phyloP scores from a whole-genome alignment of 1,284 basidiomycete species.

The Boletellus deceptivus region DNA sequence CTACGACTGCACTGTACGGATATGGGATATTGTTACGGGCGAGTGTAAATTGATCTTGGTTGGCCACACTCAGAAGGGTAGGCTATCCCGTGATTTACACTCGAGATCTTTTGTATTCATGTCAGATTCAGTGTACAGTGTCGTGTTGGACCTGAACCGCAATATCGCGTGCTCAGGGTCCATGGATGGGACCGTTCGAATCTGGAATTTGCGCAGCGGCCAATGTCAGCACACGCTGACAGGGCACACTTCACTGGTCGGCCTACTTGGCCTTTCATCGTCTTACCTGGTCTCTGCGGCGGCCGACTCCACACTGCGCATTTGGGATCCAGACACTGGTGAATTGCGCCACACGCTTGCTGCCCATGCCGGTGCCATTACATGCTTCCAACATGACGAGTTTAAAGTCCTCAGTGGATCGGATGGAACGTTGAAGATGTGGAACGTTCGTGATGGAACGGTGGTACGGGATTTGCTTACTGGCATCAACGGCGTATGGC shows the following conservation, averaged over 20 bases:
- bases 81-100: constrained; percentile 12
- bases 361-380: constrained; percentile 91
- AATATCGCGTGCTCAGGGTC: constrained; percentile 92
- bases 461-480: constrained; percentile 84
- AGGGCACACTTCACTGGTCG: constrained; percentile 88
- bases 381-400: constrained; percentile 97
- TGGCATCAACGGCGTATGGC: constrained; percentile 92
- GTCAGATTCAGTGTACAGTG: constrained; percentile 72
- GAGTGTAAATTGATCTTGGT: constrained; percentile 75
- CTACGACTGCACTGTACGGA: constrained; percentile 89
- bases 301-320: constrained; percentile 87
- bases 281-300: constrained; percentile 90
- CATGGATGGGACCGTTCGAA: constrained; percentile 93
- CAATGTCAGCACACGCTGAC: constrained; percentile 76
- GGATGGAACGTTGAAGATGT: constrained; percentile 96
- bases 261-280: constrained; percentile 82
- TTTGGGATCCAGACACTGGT: constrained; percentile 88
- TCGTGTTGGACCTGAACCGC: constrained; percentile 81
- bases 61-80: constrained; percentile 91
- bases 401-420: constrained; percentile 92
- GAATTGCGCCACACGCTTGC: constrained; percentile 77
- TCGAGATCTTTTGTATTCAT: constrained; percentile 2
- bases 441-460: constrained; percentile 85
- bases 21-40: constrained; percentile 94
- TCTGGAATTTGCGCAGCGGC: constrained; percentile 86